phyloP scores from a whole-genome alignment of 2,329 filamentous ascomycete species.

The Aspergillus fumigatiaffinis region DNA sequence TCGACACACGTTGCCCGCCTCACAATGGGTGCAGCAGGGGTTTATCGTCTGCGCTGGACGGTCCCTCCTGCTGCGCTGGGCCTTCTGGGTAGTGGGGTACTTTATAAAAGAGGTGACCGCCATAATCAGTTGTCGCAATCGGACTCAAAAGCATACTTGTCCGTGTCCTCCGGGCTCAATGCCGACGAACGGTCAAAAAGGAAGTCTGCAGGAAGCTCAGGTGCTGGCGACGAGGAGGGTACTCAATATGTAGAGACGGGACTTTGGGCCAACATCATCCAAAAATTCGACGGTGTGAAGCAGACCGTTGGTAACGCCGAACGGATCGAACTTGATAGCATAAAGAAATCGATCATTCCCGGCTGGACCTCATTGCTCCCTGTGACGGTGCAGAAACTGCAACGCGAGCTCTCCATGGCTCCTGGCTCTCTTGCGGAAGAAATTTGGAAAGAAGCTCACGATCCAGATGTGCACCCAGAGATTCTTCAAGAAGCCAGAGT shows the following conservation, averaged over 20 bases:
- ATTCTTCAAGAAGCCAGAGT: conserved; percentile 78
- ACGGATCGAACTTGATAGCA: conserved; percentile 46
- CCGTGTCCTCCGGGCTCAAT: conserved; percentile 15
- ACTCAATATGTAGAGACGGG: conserved; percentile 23
- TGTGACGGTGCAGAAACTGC: conserved; percentile 73
- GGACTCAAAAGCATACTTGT: conserved; percentile 22
- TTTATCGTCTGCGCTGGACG: conserved; percentile 33
- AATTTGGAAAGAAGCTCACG: conserved; percentile 88
- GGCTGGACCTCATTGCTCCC: conserved; percentile 78
- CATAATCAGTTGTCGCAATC: conserved; percentile 16
- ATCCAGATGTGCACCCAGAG: conserved; percentile 79
- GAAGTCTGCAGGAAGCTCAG: conserved; percentile 12
- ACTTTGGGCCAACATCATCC: conserved; percentile 51
- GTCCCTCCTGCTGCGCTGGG: conserved; percentile 32
- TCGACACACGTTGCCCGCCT: conserved; percentile 16
- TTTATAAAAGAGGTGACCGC: conserved; percentile 24
- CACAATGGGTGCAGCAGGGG: conserved; percentile 34
- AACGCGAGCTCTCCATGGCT: conserved; percentile 80
- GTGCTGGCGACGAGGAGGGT: conserved; percentile 6
- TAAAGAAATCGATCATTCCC: conserved; percentile 71
- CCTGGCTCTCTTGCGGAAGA: conserved; percentile 86
- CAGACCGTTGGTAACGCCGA: conserved; percentile 39
- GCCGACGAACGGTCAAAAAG: conserved; percentile 11
- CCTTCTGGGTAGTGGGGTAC: conserved; percentile 22
- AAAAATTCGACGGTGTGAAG: conserved; percentile 39